A percentile compares a stretch with the other conserved stretches of the same genome.
These are phyloP conservation scores for Geosmithia morbida DNA, from an alignment of 2,329 filamentous ascomycete genomes.

Conservation along the genomic window DNA sequence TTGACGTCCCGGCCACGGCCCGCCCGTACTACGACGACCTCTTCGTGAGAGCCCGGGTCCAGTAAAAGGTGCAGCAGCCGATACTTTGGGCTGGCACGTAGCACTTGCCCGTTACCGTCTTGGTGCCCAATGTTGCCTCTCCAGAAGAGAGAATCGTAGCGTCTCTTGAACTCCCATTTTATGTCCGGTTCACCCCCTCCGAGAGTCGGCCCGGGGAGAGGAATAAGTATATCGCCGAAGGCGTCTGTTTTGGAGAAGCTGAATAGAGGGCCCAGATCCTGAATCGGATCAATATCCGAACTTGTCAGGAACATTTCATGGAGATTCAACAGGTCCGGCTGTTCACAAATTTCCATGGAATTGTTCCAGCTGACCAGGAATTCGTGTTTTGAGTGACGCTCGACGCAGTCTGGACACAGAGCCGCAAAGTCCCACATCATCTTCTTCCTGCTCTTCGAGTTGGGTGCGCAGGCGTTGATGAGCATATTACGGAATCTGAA, in stretches of 20 bases:
- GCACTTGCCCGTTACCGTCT: constrained; percentile 27
- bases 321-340: constrained; percentile 60
- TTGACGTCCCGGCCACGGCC: constrained; percentile 14
- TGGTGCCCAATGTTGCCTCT: constrained; percentile 51
- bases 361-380: constrained; percentile 52
- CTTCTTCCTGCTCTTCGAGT: constrained; percentile 42
- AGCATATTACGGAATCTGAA: constrained; percentile 25
- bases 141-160: constrained; percentile 58
- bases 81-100: constrained; percentile 56
- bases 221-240: constrained; percentile 67
- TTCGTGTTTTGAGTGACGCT: constrained; percentile 50
- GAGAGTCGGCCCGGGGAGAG: constrained; percentile 28
- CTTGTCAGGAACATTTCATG: constrained; percentile 61
- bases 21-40: constrained; percentile 43
- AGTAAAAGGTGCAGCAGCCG: constrained; percentile 58
- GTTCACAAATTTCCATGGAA: constrained; percentile 56
- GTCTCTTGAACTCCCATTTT: constrained; percentile 37
- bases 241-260: constrained; percentile 57
- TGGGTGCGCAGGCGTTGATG: constrained; percentile 42
- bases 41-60: constrained; percentile 34
- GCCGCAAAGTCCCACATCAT: constrained; percentile 48
- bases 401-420: constrained; percentile 49
- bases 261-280: constrained; percentile 59
- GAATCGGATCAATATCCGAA: constrained; percentile 44
- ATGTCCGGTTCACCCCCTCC: constrained; percentile 24